Percentiles rank a stretch among this genome's conserved stretches.
Evolutionary conservation across 2,329 filamentous ascomycete genomes (phyloP).

Genomic region (Zymoseptoria brevis): DNA sequence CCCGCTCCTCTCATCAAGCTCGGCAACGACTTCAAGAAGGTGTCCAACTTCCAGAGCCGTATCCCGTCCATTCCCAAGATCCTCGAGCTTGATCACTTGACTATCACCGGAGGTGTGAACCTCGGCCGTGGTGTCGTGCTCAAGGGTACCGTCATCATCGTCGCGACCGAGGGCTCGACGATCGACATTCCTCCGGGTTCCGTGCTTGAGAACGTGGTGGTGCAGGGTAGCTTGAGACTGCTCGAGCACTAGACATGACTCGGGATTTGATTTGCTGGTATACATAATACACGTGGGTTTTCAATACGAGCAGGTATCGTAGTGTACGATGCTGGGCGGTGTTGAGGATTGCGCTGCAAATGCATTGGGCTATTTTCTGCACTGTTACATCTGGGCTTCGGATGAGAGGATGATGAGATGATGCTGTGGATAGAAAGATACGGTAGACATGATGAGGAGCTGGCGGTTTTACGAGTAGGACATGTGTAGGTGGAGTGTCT

Average conservation of each 20-base stretch:
- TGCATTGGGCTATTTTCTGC: too few relatives aligned
- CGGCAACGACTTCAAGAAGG: slow-evolving; percentile 99
- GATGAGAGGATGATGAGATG: too few relatives aligned
- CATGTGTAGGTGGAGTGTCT: too few relatives aligned
- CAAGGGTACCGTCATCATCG: slow-evolving; percentile 98
- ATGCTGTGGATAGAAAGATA: too few relatives aligned
- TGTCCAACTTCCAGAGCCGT: slow-evolving; percentile 88
- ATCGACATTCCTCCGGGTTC: slow-evolving; percentile 97
- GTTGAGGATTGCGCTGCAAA: too few relatives aligned
- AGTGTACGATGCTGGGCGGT: too few relatives aligned
- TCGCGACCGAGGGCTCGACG: slow-evolving; percentile 93
- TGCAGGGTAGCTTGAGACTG: slow-evolving; percentile 85
- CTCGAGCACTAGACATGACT: slow-evolving; percentile 51
- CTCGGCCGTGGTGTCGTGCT: slow-evolving; percentile 89
- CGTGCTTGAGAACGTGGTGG: slow-evolving; percentile 96
- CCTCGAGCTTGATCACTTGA: slow-evolving; percentile 86
- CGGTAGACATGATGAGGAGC: too few relatives aligned
- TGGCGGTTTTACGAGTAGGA: too few relatives aligned
- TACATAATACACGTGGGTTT: too few relatives aligned
- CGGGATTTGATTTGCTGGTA: neutral
- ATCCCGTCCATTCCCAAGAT: slow-evolving; percentile 85
- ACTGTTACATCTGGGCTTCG: too few relatives aligned
- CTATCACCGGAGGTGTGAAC: slow-evolving; percentile 96
- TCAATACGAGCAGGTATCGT: too few relatives aligned
- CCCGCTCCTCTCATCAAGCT: slow-evolving; percentile 98